Evolutionary conservation across 805 yeast species (phyloP), one percentile per base, ranked within the genome.

Genomic region (Kluyveromyces aestuarii): DNA sequence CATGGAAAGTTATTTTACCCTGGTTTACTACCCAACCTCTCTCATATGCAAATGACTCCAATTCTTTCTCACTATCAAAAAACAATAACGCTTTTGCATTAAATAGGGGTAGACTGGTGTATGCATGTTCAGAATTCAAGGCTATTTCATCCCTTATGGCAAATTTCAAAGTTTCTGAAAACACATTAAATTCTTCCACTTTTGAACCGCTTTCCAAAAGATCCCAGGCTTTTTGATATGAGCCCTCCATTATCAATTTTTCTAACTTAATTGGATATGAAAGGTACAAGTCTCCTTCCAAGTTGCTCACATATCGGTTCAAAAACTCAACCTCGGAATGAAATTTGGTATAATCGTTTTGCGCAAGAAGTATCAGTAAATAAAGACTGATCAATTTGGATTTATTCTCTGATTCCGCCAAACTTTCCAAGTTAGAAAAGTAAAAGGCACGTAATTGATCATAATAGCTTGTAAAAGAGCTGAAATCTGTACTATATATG

Each of bases 181-280:
- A 87, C 43, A 87, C 75, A 50, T 77, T 77, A 66, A 82, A 90
- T 65, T 93, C 98, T 50, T 81, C 78, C 55, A 82, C 80, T 41
- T 59, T 63, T 46, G 53, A 56, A 8, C 63, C 70, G 48, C 54
- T 56, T 57, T 58, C 61, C 69, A 85, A 75, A 48, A 86, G 75
- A 56, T 79, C 82, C 84, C 93, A 86, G 42, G 90, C 91, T 67
- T 87, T 87, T 66, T 88, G 93, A 68, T 90, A 93, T 55, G 91
- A 85, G 40, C 99, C 99, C 69, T 93, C 98, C 84, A 91, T 88
- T 55, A 93, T 77, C 84, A 95, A 87, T 55, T 87, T 82, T 66
- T 93, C 98, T 58, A 93, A 80, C 56, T 82, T 81, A 47, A 91
- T 82, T 21, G 98, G 98, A 64, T 89, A 89, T 44, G 80, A 77